Conservation (phyloP, 768 basidiomycete species). For the Boletus rubroflammeus region DNA sequence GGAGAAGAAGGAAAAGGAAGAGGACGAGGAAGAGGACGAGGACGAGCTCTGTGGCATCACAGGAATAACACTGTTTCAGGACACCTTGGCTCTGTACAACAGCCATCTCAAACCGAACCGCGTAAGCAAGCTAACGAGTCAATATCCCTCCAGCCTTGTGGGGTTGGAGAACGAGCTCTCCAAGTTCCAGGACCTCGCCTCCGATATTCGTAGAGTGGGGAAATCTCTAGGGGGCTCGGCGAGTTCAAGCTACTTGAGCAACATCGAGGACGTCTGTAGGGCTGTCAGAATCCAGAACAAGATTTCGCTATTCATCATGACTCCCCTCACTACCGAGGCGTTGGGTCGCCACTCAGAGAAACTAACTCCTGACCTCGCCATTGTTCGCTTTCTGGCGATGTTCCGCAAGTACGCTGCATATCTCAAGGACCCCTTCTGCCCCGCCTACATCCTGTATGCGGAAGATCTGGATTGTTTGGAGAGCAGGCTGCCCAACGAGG, state of each 20-base stretch:
- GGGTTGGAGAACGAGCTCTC: neutral
- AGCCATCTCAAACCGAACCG: neutral
- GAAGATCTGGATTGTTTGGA: neutral
- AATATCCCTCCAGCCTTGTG: neutral
- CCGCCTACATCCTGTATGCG: neutral
- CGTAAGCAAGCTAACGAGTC: neutral
- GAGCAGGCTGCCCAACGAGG: neutral
- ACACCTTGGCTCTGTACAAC: neutral
- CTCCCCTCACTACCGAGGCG: neutral
- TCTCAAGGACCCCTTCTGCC: neutral
- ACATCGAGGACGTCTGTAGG: neutral
- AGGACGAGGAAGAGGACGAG: neutral
- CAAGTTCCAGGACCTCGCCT: neutral
- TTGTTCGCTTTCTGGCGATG: neutral
- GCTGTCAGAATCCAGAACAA: neutral
- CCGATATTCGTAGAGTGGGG: neutral
- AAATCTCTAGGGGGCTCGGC: neutral
- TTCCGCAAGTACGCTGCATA: neutral
- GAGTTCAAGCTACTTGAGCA: neutral
- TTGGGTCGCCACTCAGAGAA: no score
- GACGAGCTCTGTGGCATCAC: neutral
- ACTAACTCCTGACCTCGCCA: neutral
- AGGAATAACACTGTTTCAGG: neutral
- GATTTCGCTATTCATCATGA: neutral
- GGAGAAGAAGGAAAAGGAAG: no score